phyloP scores from a whole-genome alignment of 345 rosid species.

The Psidium guajava region DNA sequence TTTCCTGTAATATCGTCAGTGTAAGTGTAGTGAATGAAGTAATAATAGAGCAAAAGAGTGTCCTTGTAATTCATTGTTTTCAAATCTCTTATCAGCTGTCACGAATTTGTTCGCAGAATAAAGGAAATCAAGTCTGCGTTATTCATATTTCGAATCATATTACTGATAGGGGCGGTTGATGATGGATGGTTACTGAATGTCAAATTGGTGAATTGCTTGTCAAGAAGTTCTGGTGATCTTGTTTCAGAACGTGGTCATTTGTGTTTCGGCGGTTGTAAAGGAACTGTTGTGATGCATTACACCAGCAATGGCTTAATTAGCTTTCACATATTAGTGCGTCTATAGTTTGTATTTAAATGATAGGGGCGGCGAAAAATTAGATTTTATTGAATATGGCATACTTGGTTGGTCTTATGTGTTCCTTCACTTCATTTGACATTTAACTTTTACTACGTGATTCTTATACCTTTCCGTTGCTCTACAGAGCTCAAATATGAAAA shows the following conservation, averaged over 20 bases:
- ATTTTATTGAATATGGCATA: background rate
- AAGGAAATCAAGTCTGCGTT: background rate
- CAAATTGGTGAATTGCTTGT: background rate
- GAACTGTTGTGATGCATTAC: background rate
- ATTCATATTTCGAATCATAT: background rate
- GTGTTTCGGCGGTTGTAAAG: background rate
- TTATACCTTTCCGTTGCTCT: background rate
- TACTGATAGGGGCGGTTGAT: background rate
- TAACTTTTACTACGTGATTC: background rate
- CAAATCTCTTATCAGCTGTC: background rate
- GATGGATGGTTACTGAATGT: background rate
- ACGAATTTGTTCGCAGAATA: background rate
- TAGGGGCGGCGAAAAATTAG: background rate
- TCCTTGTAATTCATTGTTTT: background rate
- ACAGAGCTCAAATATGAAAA: conserved; percentile 29
- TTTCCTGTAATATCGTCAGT: background rate
- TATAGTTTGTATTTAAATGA: background rate
- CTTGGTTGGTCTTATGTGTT: background rate
- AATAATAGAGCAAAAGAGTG: background rate
- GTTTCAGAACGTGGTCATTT: background rate
- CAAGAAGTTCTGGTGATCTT: background rate
- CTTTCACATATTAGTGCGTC: background rate
- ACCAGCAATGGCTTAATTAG: background rate
- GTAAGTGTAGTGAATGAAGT: background rate
- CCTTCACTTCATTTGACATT: background rate